Conservation (phyloP, 2,329 filamentous ascomycete genomes). For the Aspergillus tanneri region DNA sequence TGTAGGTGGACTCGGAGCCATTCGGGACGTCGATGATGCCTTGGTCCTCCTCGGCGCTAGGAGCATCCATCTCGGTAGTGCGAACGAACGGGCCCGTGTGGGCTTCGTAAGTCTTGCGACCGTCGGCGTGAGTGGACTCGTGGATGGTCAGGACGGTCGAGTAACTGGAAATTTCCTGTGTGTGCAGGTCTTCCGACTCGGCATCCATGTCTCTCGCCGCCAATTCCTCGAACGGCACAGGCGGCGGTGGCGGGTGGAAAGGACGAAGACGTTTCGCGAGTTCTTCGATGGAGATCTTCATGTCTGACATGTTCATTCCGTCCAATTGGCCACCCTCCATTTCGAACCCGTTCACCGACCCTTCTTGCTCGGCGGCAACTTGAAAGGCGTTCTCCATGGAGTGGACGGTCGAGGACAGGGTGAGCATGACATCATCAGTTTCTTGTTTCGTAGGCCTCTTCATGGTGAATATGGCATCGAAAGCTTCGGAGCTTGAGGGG, state of each 20-base stretch:
- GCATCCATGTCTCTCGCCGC: conserved; percentile 32
- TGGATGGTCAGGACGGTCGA: conserved; percentile 54
- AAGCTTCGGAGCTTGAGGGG: conserved; percentile 68
- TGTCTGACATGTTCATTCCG: conserved; percentile 54
- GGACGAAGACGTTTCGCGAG: conserved; percentile 71
- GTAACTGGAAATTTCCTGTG: conserved; percentile 43
- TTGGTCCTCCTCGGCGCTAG: conserved; percentile 29
- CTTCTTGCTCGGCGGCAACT: conserved; percentile 36
- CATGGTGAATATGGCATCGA: conserved; percentile 79
- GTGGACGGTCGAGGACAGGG: conserved; percentile 53
- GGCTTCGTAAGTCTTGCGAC: conserved; percentile 53
- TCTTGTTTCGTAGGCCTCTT: conserved; percentile 47
- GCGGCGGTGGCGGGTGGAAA: conserved; percentile 81
- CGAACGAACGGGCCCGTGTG: conserved; percentile 52
- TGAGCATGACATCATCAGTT: conserved; percentile 63
- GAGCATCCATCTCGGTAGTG: conserved; percentile 39
- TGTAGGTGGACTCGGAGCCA: conserved; percentile 49
- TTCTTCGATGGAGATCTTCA: conserved; percentile 66
- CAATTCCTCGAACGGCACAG: conserved; percentile 57
- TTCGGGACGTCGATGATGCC: conserved; percentile 59
- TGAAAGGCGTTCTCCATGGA: conserved; percentile 40
- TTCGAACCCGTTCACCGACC: conserved; percentile 35
- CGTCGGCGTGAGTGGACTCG: conserved; percentile 52
- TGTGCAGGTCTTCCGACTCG: conserved; percentile 40
- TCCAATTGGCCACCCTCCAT: conserved; percentile 42